Conservation (phyloP, 441 rosid genomes). For the Erodium texanum region DNA sequence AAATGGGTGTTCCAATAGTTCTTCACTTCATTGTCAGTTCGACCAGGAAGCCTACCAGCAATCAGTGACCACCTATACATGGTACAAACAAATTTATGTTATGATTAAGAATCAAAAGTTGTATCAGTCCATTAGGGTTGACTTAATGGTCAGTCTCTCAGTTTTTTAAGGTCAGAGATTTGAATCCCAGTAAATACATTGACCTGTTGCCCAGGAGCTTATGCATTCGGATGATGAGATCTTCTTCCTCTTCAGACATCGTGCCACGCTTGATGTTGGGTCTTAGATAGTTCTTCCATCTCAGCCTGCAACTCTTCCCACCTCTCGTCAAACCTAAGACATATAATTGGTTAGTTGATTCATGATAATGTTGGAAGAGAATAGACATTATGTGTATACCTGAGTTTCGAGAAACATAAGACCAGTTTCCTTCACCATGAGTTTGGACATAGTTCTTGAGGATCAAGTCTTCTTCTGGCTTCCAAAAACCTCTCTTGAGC, state of each 20-base stretch:
- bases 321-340: constrained; percentile 50
- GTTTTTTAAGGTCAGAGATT: too few relatives aligned
- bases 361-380: too few relatives aligned
- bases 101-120: too few relatives aligned
- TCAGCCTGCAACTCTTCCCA: constrained; percentile 60
- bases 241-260: constrained; percentile 62
- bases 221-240: constrained; percentile 64
- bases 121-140: too few relatives aligned
- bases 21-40: constrained; percentile 64
- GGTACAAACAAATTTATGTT: too few relatives aligned
- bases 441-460: constrained; percentile 42
- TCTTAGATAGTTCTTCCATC: constrained; percentile 65
- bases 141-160: too few relatives aligned
- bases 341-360: neutral
- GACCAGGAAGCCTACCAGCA: constrained; percentile 57
- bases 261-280: constrained; percentile 56
- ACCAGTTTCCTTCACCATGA: constrained; percentile 66
- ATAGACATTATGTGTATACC: too few relatives aligned
- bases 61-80: constrained; percentile 47
- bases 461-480: constrained; percentile 52
- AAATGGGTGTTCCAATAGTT: constrained; percentile 68
- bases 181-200: too few relatives aligned
- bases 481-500: constrained; percentile 50
- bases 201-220: constrained; percentile 61
- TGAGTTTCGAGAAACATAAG: constrained; percentile 42